phyloP scores from a whole-genome alignment of 2,329 filamentous ascomycete species.

The Leptographium lundbergii region DNA sequence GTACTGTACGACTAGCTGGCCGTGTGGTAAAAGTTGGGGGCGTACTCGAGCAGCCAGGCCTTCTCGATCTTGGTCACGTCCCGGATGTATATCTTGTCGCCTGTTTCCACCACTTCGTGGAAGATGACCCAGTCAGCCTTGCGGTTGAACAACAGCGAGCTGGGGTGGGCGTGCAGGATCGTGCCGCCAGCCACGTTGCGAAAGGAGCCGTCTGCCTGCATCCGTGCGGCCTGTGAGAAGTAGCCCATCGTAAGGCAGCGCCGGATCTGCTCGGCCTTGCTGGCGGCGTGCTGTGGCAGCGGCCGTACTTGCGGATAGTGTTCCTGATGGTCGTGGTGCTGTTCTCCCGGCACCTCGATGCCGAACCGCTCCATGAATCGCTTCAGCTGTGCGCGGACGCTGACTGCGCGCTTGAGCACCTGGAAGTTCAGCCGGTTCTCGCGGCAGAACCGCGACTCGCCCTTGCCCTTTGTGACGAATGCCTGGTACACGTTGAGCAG shows the following conservation, averaged over 20 bases:
- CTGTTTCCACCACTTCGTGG: constrained; percentile 82
- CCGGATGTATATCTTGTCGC: constrained; percentile 76
- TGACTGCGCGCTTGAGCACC: constrained; percentile 67
- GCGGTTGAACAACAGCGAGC: constrained; percentile 86
- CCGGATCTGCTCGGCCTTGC: constrained; percentile 59
- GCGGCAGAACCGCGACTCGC: constrained; percentile 75
- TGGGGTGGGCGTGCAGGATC: constrained; percentile 77
- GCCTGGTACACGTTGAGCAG: constrained; percentile 87
- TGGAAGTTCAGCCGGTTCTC: constrained; percentile 83
- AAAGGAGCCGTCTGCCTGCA: constrained; percentile 89
- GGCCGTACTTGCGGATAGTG: constrained; percentile 11
- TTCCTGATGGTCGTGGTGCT: constrained; percentile 10
- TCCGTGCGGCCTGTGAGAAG: constrained; percentile 84
- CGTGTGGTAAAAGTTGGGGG: constrained; percentile 60
- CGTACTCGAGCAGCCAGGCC: constrained; percentile 83
- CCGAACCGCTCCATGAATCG: constrained; percentile 80
- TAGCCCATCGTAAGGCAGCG: constrained; percentile 81
- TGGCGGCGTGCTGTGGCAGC: constrained; percentile 15
- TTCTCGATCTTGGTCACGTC: constrained; percentile 92
- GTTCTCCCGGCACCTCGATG: constrained; percentile 47
- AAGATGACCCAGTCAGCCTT: constrained; percentile 97
- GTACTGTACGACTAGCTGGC: background rate
- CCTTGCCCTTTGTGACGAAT: constrained; percentile 71
- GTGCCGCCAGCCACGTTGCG: constrained; percentile 70
- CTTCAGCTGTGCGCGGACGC: constrained; percentile 74